Evolutionary conservation across 2,329 filamentous ascomycete genomes (phyloP), one percentile per base, ranked within the genome.

Genomic region (Cadophora gregata): DNA sequence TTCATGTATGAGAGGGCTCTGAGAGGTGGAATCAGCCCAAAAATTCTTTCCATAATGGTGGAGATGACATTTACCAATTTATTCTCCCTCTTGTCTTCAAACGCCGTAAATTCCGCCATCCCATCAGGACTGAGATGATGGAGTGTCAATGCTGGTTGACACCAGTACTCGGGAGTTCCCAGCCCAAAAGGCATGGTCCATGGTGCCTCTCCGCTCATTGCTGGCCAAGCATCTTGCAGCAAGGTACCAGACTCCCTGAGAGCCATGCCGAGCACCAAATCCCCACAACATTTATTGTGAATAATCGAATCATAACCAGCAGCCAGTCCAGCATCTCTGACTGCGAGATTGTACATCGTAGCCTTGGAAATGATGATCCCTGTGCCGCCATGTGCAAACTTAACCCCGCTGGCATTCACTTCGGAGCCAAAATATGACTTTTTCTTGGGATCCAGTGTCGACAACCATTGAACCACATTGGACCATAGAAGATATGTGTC

Each of bases 401-500:
- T 72, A 48, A 82, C 79, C 21, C 74, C 75, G n/a, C 75, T 75
- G 47, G 84, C 73, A 60, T 81, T 78, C 19, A 82, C 80, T 24
- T 81, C 77, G 66, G 84, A 85, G 14, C 86, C 85, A n/a, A 87
- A 76, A 70, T 86, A 88, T 36, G 79, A 78, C 58, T 79, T 78
- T 63, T 82, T 77, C 5, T 70, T 56, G 19, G 67, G 67, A 61
- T 69, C 62, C 16, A 70, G 27, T 2, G 48, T 68, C 1, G 38
- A 36, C 5, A 71, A 19, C 68, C 68, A 72, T 9, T 4, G 75
- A 31, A 82, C 76, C 38, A 87, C 70, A 62, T 82, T 86, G 6
- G 81, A 77, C 82, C 84, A 85, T 45, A 85, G 76, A 8, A 87
- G 79, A 71, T 87, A 88, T 3, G 85, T 86, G 73, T 88, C 85